These are phyloP conservation scores for Talaromyces sp. DNA, from an alignment of 2,329 filamentous ascomycete genomes.

Conservation along the genomic window DNA sequence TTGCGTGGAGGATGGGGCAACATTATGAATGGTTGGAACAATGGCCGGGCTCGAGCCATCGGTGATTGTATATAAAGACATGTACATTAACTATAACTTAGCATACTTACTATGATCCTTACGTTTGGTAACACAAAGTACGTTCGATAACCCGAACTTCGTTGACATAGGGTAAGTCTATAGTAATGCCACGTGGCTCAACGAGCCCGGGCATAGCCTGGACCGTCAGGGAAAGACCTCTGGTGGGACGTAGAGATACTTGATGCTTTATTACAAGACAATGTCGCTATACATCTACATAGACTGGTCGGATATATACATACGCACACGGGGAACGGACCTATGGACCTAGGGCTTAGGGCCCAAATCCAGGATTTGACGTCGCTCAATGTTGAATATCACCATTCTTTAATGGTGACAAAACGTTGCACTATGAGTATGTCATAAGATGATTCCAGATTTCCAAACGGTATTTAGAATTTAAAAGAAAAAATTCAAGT, in stretches of 20 bases:
- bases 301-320: too few relatives aligned
- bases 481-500: background rate
- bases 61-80: constrained; percentile 1
- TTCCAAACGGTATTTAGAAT: too few relatives aligned
- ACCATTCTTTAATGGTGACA: background rate
- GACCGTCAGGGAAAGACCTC: too few relatives aligned
- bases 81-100: background rate
- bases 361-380: background rate
- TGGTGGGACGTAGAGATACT: too few relatives aligned
- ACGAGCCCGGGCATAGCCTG: too few relatives aligned
- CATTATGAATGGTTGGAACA: constrained; percentile 15
- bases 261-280: too few relatives aligned
- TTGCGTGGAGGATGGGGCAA: constrained; percentile 6
- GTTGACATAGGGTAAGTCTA: background rate
- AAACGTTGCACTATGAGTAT: background rate
- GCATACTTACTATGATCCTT: background rate
- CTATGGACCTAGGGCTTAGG: background rate
- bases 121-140: background rate
- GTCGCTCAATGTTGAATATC: background rate
- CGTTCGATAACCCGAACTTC: background rate
- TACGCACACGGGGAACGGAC: background rate
- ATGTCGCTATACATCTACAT: too few relatives aligned
- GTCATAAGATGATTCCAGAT: too few relatives aligned
- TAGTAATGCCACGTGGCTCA: too few relatives aligned
- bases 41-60: constrained; percentile 1